These are phyloP conservation scores for Colletotrichum costaricense DNA, from an alignment of 2,329 filamentous ascomycete species.

Conservation along the genomic window DNA sequence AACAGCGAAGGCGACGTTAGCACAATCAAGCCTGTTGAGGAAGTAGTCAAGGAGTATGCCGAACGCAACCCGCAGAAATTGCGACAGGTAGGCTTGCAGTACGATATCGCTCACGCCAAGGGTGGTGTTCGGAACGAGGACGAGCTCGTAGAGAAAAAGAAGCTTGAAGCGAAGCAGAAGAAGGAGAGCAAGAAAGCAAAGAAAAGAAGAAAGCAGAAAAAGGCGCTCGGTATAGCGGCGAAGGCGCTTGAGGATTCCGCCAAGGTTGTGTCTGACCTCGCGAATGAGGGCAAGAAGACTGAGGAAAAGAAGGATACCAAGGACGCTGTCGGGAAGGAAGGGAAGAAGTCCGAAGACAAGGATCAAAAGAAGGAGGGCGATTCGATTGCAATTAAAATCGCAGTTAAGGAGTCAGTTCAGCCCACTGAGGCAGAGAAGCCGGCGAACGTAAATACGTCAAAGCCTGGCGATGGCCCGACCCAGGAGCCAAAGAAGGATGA, in stretches of 20 bases:
- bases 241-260: constrained; percentile 37
- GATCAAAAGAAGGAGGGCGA: constrained; percentile 36
- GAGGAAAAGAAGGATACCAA: constrained; percentile 35
- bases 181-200: constrained; percentile 41
- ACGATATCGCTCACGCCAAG: constrained; percentile 71
- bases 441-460: neutral
- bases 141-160: constrained; percentile 44
- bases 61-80: constrained; percentile 71
- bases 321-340: constrained; percentile 5
- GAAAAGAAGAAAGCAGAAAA: constrained; percentile 38
- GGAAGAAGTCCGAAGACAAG: constrained; percentile 35
- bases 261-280: constrained; percentile 33
- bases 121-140: constrained; percentile 65
- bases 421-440: neutral
- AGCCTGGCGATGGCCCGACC: constrained; percentile 1
- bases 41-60: constrained; percentile 63
- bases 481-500: constrained; percentile 22
- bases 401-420: constrained; percentile 21
- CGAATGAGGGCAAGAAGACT: constrained; percentile 27
- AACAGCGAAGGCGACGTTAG: constrained; percentile 45
- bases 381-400: constrained; percentile 18
- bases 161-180: constrained; percentile 41
- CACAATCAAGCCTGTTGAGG: constrained; percentile 62
- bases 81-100: constrained; percentile 67
- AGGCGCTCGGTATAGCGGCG: constrained; percentile 22